phyloP scores from a whole-genome alignment of 2,329 filamentous ascomycete species.

The Fusarium chaquense region DNA sequence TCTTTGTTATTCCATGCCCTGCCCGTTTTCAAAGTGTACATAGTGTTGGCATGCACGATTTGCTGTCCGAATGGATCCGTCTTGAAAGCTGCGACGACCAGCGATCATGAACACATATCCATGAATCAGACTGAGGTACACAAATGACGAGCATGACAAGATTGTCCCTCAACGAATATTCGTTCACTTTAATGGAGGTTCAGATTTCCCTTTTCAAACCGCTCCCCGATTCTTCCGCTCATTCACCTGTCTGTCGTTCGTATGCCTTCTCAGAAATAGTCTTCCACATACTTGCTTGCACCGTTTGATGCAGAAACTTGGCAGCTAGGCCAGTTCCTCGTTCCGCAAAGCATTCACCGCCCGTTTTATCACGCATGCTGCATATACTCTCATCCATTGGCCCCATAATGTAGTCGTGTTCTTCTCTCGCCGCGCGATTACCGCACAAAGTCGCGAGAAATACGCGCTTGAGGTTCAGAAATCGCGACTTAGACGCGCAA shows the following conservation, averaged over 20 bases:
- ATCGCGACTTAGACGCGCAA: constrained; percentile 27
- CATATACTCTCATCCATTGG: constrained; percentile 25
- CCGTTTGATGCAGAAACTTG: neutral
- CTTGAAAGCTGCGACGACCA: neutral
- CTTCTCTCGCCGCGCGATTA: constrained; percentile 25
- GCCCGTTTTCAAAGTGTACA: constrained; percentile 2
- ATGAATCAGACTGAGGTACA: neutral
- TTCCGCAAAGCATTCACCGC: constrained; percentile 19
- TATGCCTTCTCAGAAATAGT: constrained; percentile 6
- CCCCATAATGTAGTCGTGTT: constrained; percentile 12
- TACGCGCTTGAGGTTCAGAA: constrained; percentile 26
- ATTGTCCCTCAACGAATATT: neutral
- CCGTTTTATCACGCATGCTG: constrained; percentile 19
- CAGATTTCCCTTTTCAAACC: neutral
- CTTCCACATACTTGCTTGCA: neutral
- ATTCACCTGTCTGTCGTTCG: neutral
- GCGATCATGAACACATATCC: neutral
- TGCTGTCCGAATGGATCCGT: constrained; percentile 8
- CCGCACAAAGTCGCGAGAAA: constrained; percentile 27
- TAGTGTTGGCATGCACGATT: constrained; percentile 27
- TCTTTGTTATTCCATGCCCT: constrained; percentile 10
- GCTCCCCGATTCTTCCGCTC: neutral
- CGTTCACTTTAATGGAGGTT: constrained; percentile 1
- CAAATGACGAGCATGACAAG: constrained; percentile 20
- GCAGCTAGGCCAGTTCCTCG: neutral